Conservation (phyloP, 352 stramenopile species). For the Elongisporangium anandrum region DNA sequence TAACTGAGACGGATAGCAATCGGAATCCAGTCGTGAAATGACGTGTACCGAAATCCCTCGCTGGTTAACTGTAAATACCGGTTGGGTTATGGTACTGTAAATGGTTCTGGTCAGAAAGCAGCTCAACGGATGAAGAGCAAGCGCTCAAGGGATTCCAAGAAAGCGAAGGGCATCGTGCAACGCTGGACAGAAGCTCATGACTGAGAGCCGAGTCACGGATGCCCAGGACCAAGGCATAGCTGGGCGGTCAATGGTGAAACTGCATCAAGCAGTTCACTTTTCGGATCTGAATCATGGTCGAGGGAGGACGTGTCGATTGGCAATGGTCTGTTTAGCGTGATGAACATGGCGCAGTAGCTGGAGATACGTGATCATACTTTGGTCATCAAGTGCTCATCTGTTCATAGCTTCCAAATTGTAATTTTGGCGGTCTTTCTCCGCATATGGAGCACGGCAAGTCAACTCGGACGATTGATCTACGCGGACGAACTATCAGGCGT, state of each 20-base stretch:
- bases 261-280: constrained; percentile 20
- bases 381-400: constrained; percentile 15
- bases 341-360: constrained; percentile 38
- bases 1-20: no score
- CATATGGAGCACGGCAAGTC: constrained; percentile 14
- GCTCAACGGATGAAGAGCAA: no score
- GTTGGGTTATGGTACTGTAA: no score
- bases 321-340: constrained; percentile 21
- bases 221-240: constrained; percentile 17
- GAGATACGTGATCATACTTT: constrained; percentile 14
- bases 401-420: constrained; percentile 22
- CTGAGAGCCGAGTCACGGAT: constrained; percentile 26
- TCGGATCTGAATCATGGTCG: constrained; percentile 32
- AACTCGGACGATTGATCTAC: constrained; percentile 21
- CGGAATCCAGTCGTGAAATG: no score
- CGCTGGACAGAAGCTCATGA: no score
- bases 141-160: no score
- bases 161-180: no score
- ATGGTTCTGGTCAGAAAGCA: no score
- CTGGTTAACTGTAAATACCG: no score
- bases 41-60: no score
- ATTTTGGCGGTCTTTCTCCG: constrained; percentile 23
- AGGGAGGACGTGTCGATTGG: constrained; percentile 28
- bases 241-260: constrained; percentile 4
- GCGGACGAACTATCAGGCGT: no score